Evolutionary conservation across 2,329 filamentous ascomycete genomes (phyloP).

Genomic region (Knoxdaviesia proteae): DNA sequence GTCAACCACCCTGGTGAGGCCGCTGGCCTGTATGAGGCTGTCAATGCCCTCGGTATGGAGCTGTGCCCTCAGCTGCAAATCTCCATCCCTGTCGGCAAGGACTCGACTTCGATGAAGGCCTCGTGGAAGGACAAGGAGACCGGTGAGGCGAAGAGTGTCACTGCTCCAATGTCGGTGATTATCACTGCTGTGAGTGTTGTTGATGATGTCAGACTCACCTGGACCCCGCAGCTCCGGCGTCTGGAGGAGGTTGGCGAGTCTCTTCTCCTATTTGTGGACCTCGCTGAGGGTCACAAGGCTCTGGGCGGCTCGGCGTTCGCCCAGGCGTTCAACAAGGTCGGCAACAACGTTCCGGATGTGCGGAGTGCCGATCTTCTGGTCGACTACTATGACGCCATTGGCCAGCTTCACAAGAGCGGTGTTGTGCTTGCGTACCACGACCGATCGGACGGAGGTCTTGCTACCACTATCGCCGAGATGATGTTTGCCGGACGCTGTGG

Average conservation of each 20-base stretch:
- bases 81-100: conserved; percentile 90
- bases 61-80: conserved; percentile 79
- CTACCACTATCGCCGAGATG: conserved; percentile 89
- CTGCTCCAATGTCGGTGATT: conserved; percentile 74
- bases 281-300: conserved; percentile 59
- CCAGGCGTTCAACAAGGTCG: conserved; percentile 72
- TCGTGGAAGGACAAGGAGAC: conserved; percentile 61
- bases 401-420: conserved; percentile 35
- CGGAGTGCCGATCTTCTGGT: conserved; percentile 61
- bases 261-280: conserved; percentile 74
- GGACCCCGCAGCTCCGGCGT: conserved; percentile 75
- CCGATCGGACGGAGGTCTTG: conserved; percentile 74
- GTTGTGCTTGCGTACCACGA: conserved; percentile 86
- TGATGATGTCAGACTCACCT: conserved; percentile 63
- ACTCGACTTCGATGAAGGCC: conserved; percentile 98
- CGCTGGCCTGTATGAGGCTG: conserved; percentile 79
- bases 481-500: conserved; percentile 92
- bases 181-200: conserved; percentile 83
- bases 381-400: conserved; percentile 79
- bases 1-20: conserved; percentile 83
- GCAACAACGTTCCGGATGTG: conserved; percentile 69
- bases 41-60: conserved; percentile 80
- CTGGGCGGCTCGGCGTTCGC: conserved; percentile 82
- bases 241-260: conserved; percentile 78
- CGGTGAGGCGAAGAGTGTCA: conserved; percentile 61